Evolutionary conservation across 352 stramenopile genomes (phyloP).

Genomic region (Pythium phragmiticola): DNA sequence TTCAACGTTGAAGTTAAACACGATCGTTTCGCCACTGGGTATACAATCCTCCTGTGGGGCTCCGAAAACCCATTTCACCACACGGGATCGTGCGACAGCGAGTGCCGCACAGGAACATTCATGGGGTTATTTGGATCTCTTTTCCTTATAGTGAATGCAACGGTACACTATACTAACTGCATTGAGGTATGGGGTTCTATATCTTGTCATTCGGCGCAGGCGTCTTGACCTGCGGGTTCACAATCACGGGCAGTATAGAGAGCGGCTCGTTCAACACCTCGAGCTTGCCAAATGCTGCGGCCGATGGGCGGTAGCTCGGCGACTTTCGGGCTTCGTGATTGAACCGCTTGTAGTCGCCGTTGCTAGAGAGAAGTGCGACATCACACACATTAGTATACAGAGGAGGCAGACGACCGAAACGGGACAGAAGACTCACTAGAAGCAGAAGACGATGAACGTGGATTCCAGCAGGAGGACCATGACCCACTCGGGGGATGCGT

Average conservation of each 20-base stretch:
- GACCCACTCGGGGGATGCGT: slow-evolving; percentile 51
- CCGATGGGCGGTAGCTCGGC: slow-evolving; percentile 8
- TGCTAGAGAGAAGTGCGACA: slow-evolving; percentile 23
- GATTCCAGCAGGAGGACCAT: slow-evolving; percentile 42
- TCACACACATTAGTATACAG: no score
- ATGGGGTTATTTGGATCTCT: neutral
- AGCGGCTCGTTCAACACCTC: neutral
- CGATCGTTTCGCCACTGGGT: neutral
- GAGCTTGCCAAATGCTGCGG: slow-evolving; percentile 4
- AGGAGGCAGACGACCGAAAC: no score
- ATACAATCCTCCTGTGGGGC: neutral
- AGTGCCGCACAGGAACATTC: no score
- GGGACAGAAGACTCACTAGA: slow-evolving; percentile 38
- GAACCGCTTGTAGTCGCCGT: slow-evolving; percentile 59
- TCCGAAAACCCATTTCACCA: slow-evolving; percentile 1
- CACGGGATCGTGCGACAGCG: neutral
- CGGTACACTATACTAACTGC: neutral
- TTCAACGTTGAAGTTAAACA: slow-evolving; percentile 5
- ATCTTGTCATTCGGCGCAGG: neutral
- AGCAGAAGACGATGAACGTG: slow-evolving; percentile 53
- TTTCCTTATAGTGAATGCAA: neutral
- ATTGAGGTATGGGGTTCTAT: neutral
- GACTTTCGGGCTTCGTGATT: slow-evolving; percentile 31
- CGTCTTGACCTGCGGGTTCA: neutral
- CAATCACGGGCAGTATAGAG: neutral